Evolutionary conservation across 352 stramenopile genomes (phyloP).

Genomic region (Globisporangium cederbergense): DNA sequence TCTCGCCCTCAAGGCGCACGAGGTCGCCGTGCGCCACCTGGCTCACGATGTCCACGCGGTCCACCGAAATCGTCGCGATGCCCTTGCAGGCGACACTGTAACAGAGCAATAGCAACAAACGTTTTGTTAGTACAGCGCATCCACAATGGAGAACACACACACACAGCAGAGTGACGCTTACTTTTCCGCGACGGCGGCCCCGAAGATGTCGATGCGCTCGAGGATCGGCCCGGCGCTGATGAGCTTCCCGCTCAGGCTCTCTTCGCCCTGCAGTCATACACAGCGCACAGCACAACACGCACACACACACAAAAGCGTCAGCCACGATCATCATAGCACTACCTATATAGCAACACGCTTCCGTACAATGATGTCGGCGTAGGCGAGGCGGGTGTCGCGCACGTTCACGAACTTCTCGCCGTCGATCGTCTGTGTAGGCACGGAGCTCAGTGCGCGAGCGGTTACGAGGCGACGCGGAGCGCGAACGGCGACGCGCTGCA

Average conservation of each 20-base stretch:
- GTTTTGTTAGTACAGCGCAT: not conserved
- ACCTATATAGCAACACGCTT: not conserved
- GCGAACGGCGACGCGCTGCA: not conserved
- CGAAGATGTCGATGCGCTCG: constrained; percentile 60
- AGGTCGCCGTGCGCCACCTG: constrained; percentile 63
- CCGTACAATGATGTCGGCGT: constrained; percentile 62
- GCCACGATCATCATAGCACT: not conserved
- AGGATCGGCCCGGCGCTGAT: constrained; percentile 50
- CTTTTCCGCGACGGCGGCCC: constrained; percentile 60
- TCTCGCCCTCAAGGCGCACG: constrained; percentile 59
- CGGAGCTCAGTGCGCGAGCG: constrained; percentile 20
- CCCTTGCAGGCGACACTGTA: constrained; percentile 46
- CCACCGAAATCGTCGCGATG: constrained; percentile 64
- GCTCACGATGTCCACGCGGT: constrained; percentile 64
- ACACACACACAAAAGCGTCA: not conserved
- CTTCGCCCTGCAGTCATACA: constrained; percentile 31
- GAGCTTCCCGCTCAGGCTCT: constrained; percentile 45
- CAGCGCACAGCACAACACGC: too few relatives aligned
- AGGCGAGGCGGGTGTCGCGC: constrained; percentile 48
- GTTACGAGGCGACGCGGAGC: not conserved
- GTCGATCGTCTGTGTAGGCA: constrained; percentile 26
- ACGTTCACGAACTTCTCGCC: constrained; percentile 38
- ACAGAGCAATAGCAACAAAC: not conserved
- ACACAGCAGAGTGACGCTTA: constrained; percentile 15
- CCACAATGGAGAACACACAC: not conserved